Evolutionary conservation across 73 alveolate species (phyloP), one percentile per base, ranked within the genome.

Genomic region (Paraurostyla sp.): DNA sequence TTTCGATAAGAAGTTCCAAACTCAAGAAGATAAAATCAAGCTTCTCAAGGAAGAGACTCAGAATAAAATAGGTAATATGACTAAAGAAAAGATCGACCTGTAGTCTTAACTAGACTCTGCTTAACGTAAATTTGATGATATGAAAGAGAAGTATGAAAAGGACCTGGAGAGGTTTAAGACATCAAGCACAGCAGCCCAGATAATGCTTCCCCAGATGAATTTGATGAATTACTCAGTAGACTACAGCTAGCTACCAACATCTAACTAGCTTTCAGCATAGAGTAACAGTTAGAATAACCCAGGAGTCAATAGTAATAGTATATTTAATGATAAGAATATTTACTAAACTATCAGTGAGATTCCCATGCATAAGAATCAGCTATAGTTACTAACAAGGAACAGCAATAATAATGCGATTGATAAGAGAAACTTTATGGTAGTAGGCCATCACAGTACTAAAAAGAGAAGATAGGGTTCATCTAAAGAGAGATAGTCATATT

Each of bases 381-480:
- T 65, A 2, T 36, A 65, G 36, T 22, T 65, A 40, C 56, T 65
- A 18, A 65, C 82, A 11, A 25, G 82, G 16, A 65, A 65, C 23
- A 38, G 46, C 25, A 65, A n/a, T n/a, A n/a, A 65, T 23, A 65
- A 65, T 38, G 3, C 41, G 58, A 65, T 65, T 65, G 82, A 65
- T 1, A 38, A 65, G 42, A 65, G 82, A 65, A 65, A 40, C 36
- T 65, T 38, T 38, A 65, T 65, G 82, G 82, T 35, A 0, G 50
- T 65, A 13, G 82, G 82, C 23, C 56, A 65, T 65, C 82, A 65
- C 41, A 22, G 54, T 35, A 65, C 82, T 6, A 65, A 65, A 38
- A 65, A 65, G 38, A 25, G 82, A 22, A 65, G 82, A 65, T 38
- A 65, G 25, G 82, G 82, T 1, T 65, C 82, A 6, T 65, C 82